Evolutionary conservation across 352 stramenopile species (phyloP).

Genomic region (Phytophthora palmivora): DNA sequence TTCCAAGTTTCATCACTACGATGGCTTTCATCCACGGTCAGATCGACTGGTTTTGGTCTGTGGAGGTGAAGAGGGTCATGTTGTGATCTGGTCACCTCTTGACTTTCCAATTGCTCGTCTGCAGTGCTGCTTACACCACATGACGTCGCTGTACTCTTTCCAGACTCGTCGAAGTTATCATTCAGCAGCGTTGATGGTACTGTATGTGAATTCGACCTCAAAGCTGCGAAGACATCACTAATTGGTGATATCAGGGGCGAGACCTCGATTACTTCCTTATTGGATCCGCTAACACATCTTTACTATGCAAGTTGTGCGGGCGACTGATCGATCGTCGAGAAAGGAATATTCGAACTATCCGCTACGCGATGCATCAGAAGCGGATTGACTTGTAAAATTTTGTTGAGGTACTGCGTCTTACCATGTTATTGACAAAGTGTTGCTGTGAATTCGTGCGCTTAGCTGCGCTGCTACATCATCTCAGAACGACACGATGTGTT

Average conservation of each 20-base stretch:
- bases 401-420: no score
- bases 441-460: constrained; percentile 1
- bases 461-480: constrained; percentile 75
- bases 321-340: constrained; percentile 54
- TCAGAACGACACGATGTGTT: constrained; percentile 61
- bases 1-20: constrained; percentile 58
- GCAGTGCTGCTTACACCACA: constrained; percentile 58
- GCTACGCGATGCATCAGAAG: constrained; percentile 61
- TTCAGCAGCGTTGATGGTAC: constrained; percentile 69
- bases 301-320: constrained; percentile 58
- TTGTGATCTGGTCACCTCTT: constrained; percentile 33
- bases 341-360: constrained; percentile 8
- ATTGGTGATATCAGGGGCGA: constrained; percentile 28
- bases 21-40: constrained; percentile 67
- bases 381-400: constrained; percentile 79
- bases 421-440: neutral
- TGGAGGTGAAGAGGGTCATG: constrained; percentile 71
- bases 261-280: constrained; percentile 59
- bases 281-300: constrained; percentile 19
- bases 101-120: neutral
- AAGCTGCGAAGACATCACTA: constrained; percentile 41
- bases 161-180: constrained; percentile 55
- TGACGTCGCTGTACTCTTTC: constrained; percentile 57
- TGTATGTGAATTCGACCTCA: constrained; percentile 66
- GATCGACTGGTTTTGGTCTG: constrained; percentile 60